These are phyloP conservation scores for Fusarium guadeloupense DNA, from an alignment of 2,329 filamentous ascomycete species.

Conservation along the genomic window DNA sequence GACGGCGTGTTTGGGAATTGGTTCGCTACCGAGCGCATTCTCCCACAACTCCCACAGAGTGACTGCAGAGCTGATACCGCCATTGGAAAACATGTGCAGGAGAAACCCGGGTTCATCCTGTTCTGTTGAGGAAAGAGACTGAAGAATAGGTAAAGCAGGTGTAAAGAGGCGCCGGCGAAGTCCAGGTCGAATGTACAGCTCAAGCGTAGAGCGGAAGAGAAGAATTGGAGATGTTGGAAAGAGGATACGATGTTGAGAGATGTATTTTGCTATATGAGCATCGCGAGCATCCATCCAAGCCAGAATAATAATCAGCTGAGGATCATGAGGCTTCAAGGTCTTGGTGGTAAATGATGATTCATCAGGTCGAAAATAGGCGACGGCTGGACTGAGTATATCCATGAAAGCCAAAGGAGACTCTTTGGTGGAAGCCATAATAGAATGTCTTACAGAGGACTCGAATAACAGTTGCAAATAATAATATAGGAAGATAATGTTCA, in stretches of 20 bases:
- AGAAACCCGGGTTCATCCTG: conserved; percentile 48
- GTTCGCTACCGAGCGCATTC: conserved; percentile 21
- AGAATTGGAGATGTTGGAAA: conserved; percentile 59
- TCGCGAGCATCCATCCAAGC: conserved; percentile 63
- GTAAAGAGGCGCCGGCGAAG: conserved; percentile 47
- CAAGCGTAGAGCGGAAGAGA: conserved; percentile 54
- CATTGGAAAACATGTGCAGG: conserved; percentile 63
- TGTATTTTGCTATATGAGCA: conserved; percentile 62
- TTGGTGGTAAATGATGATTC: not conserved
- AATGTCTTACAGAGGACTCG: not conserved
- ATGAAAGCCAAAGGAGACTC: conserved; percentile 47
- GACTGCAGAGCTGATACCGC: conserved; percentile 56
- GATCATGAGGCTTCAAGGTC: conserved; percentile 36
- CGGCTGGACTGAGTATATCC: conserved; percentile 50
- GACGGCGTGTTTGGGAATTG: conserved; percentile 54
- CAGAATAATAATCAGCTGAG: conserved; percentile 58
- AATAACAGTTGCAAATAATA: no score
- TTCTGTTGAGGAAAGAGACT: conserved; percentile 39
- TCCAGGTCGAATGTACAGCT: conserved; percentile 48
- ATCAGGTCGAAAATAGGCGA: conserved; percentile 46
- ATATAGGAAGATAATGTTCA: no score
- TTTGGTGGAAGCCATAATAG: conserved; percentile 43
- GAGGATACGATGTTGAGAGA: conserved; percentile 54
- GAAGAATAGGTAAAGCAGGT: conserved; percentile 54
- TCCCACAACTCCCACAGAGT: conserved; percentile 43